Base-by-base conservation (phyloP, 2,329 filamentous ascomycete genomes). In the Didymella segeticola region DNA sequence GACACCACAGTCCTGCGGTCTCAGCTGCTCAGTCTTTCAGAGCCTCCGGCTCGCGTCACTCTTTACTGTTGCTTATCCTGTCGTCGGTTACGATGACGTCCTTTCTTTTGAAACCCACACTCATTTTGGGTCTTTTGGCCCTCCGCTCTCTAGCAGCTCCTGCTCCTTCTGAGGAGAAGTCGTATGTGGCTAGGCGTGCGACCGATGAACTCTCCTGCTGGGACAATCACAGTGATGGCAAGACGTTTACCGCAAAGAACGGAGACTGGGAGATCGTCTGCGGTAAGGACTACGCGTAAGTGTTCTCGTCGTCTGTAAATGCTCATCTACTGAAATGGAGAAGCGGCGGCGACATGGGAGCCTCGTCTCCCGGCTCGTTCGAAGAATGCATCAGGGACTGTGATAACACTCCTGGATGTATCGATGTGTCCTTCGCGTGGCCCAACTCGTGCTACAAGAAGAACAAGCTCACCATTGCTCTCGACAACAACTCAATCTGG, bases 311-410 rank as follows among this genome's bases (percentile, higher is more conserved):
- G 20, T 12, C 10, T 4, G 6, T 9, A 15, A 11, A 5, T 22
- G n/a, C 17, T 4, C 9, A 7, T 17, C 12, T 20, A 25, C 29
- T 37, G 19, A 53, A 19, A 33, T 23, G 5, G 11, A 38, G 20
- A 26, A 48, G 46, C 14, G 46, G 46, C 29, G 46, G 46, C 22
- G 46, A 48, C 17, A 48, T 48, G 46, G 36, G 36, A 29, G 37
- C 43, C 11, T 53, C 49, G 3, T 42, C 29, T 26, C 37, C 49
- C n/a, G 43, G 29, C 11, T 53, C 49, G 6, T 53, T 53, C 20
- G 49, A 53, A 31, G 49, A 53, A 31, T 47, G 49, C 42, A 53
- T 53, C 49, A 53, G 23, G 19, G 49, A 53, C 8, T 53, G 49
- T 27, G 49, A 53, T 20, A 47, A 25, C 36, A 25, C 19, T 6